phyloP scores from a whole-genome alignment of 2,329 filamentous ascomycete species.

The Chaetomium sp. region DNA sequence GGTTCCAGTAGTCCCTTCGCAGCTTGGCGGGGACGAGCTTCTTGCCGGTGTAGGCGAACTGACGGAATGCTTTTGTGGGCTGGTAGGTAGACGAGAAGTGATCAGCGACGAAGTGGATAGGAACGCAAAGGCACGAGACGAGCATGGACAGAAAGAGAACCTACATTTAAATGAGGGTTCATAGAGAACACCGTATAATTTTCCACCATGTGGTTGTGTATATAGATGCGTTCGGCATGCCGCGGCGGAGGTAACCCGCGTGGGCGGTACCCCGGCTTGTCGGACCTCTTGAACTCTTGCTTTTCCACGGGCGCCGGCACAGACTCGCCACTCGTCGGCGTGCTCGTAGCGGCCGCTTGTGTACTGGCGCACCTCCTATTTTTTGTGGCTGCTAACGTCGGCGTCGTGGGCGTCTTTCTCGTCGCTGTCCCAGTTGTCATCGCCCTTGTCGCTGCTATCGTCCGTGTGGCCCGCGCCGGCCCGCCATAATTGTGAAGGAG shows the following conservation, averaged over 20 bases:
- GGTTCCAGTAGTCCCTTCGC: constrained; percentile 62
- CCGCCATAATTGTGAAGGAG: too few relatives aligned
- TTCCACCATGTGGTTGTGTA: constrained; percentile 45
- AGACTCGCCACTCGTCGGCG: background rate
- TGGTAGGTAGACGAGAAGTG: constrained; percentile 8
- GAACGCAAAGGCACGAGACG: background rate
- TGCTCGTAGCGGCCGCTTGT: background rate
- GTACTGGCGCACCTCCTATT: constrained; percentile 7
- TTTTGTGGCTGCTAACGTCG: background rate
- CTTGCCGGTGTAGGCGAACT: constrained; percentile 59
- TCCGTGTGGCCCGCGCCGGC: background rate
- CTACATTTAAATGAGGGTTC: constrained; percentile 21
- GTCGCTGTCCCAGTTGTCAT: too few relatives aligned
- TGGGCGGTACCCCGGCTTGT: background rate
- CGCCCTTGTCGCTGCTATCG: background rate
- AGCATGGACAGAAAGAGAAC: background rate
- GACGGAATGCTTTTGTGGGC: constrained; percentile 26
- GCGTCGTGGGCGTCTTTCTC: too few relatives aligned
- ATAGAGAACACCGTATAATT: constrained; percentile 49
- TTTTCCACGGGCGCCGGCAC: background rate
- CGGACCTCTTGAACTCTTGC: background rate
- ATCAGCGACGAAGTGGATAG: background rate
- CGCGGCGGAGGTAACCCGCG: constrained; percentile 23
- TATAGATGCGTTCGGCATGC: constrained; percentile 53
- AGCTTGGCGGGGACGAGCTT: constrained; percentile 57